Evolutionary conservation across 2,329 filamentous ascomycete species (phyloP), one percentile per base, ranked within the genome.

Genomic region (Apiospora phragmitis): DNA sequence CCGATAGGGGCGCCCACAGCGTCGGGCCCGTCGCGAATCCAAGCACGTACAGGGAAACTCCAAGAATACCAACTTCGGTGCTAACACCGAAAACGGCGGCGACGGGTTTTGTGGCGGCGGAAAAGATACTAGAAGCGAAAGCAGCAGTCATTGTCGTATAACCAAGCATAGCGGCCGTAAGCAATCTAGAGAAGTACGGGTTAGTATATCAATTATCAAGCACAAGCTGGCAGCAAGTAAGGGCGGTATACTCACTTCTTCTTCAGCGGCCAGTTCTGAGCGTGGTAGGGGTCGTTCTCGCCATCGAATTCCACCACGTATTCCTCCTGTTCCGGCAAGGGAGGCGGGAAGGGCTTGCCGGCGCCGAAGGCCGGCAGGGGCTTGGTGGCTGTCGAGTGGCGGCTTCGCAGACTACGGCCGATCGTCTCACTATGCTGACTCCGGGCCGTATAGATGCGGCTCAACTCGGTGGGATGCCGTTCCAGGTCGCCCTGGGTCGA

Each of bases 221-320:
- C 8, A 47, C 51, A 49, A 68, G 7, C 35, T 32, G 41, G 38
- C n/a, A 11, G 29, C 12, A 43, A 55, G 32, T 4, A 62, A 21
- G 32, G 32, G n/a, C n/a, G 11, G n/a, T 81, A 18, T 3, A 85
- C 87, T 77, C 80, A 89, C 90, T 97, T 97, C 84, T 93, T 95
- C 78, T 84, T 88, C 69, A 93, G 77, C 0, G 92, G 87, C 94
- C 94, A 97, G 79, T 97, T 97, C 82, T 95, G 93, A 1, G 94
- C 92, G 80, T 97, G 94, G 72, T 95, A 78, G 2, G 94, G 94
- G 77, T 97, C 94, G 73, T 94, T 87, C 1, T 90, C 91, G 0
- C 94, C 94, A 75, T 95, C 92, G 77, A 97, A 97, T 80, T 94
- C 93, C 59, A 95, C 93, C 0, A 94, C 92, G 77, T 95, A 95